These are phyloP conservation scores for Aspergillus homomorphus DNA, from an alignment of 495 filamentous ascomycete genomes.

Conservation along the genomic window DNA sequence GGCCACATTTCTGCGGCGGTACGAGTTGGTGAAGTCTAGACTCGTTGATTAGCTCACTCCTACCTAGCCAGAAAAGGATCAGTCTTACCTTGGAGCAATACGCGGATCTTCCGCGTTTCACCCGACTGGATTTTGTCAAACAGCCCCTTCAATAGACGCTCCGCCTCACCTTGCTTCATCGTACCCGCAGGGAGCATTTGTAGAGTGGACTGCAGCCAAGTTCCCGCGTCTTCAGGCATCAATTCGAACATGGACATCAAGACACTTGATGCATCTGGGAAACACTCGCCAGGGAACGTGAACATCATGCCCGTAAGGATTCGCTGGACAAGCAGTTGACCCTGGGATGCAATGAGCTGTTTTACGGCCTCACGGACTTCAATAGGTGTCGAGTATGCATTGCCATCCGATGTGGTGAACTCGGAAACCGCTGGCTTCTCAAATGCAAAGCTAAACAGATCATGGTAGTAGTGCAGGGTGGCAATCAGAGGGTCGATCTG, in stretches of 20 bases:
- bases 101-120: constrained; percentile 79
- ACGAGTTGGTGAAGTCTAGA: constrained; percentile 86
- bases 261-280: constrained; percentile 90
- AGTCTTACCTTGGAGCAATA: constrained; percentile 66
- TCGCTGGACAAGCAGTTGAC: constrained; percentile 76
- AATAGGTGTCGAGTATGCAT: constrained; percentile 49
- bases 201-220: constrained; percentile 79
- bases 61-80: not conserved
- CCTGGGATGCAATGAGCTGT: constrained; percentile 64
- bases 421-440: constrained; percentile 71
- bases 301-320: constrained; percentile 98
- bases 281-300: constrained; percentile 89
- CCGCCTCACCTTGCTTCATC: constrained; percentile 62
- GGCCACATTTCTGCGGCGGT: constrained; percentile 88
- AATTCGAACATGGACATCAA: constrained; percentile 85
- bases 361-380: constrained; percentile 71
- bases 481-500: constrained; percentile 88
- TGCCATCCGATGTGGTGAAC: constrained; percentile 47
- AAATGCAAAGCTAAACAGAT: constrained; percentile 85
- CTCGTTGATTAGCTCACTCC: constrained; percentile 13
- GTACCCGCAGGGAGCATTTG: constrained; percentile 78
- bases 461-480: constrained; percentile 88
- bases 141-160: constrained; percentile 63
- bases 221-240: constrained; percentile 68
- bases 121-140: constrained; percentile 62